Base-by-base conservation (phyloP, 306 rosid species). In the Vigna trinervia region DNA sequence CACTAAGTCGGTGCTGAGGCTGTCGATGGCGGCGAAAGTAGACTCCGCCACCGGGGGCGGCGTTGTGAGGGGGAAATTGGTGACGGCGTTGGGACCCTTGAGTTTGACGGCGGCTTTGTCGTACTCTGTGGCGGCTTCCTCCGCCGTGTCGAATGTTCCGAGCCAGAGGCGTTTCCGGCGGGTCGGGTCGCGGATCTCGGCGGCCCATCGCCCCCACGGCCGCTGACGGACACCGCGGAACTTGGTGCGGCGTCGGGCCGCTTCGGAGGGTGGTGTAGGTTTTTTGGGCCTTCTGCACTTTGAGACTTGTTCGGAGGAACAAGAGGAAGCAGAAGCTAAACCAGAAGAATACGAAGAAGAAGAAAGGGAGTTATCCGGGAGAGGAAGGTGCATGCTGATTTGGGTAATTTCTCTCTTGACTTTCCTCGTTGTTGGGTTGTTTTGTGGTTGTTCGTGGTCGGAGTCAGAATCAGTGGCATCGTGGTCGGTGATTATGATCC, bases 191-290 rank as follows among this genome's bases (percentile, higher is more conserved):
- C 98, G 97, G 77, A 93, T 90, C 90, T 93, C 98, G 0, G 98
- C 98, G 0, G 98, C 98, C 96, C 97, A 93, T 0, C 92, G 85
- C 0, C 98, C 98, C 98, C 98, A 93, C 0, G 96, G 94, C 38
- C 98, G 56, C 83, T 87, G 93, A 8, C 98, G 88, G 6, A 93
- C 98, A 0, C 98, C 98, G 0, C 96, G 66, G 75, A 88, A 93
- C 84, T 84, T 90, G 8, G 26, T 84, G 26, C 65, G 66, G 38
- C 51, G 82, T 82, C 82, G 78, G 39, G n/a, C 28, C 8, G 36
- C 62, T 30, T 32, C 32, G 43, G 38, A 0, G 3, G 81, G 0
- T 6, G 50, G 9, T 39, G 62, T 38, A 34, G 41, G 10, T 48
- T 68, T 82, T 17, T 39, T 78, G 10, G 70, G 76, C 41, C 82